A percentile compares a stretch with the other conserved stretches of the same genome.
phyloP scores from a whole-genome alignment of 192 early-diverging fungal genomes.

The Phycomyces nitens region DNA sequence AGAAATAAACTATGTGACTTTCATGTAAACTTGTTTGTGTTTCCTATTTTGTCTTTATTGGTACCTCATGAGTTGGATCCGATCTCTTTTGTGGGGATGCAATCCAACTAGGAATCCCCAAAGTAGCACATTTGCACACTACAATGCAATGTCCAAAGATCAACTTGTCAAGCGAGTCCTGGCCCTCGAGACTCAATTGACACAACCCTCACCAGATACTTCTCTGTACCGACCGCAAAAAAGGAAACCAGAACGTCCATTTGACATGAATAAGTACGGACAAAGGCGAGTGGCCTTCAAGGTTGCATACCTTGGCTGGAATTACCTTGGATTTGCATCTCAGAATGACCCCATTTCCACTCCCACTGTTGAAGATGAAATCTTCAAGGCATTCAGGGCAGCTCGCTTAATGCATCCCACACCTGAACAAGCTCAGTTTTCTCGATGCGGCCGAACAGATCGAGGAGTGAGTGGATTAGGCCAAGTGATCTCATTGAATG shows the following conservation, averaged over 20 bases:
- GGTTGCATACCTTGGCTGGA: conserved; percentile 89
- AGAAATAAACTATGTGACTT: no score
- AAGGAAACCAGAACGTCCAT: conserved; percentile 41
- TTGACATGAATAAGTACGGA: conserved; percentile 77
- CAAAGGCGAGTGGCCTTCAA: conserved; percentile 80
- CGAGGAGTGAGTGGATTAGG: conserved; percentile 89
- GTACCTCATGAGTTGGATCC: background rate
- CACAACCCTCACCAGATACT: background rate
- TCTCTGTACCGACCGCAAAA: background rate
- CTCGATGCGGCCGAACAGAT: conserved; percentile 83
- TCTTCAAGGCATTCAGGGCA: conserved; percentile 78
- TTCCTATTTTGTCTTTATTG: no score
- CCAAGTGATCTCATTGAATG: conserved; percentile 79
- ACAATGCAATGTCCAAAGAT: conserved; percentile 47
- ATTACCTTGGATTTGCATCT: conserved; percentile 81
- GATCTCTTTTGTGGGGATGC: conserved; percentile 1
- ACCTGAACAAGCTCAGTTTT: conserved; percentile 61
- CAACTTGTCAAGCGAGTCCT: conserved; percentile 50
- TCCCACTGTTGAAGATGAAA: conserved; percentile 78
- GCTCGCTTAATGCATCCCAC: conserved; percentile 73
- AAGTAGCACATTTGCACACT: conserved; percentile 23
- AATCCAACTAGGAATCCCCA: background rate
- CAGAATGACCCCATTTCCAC: conserved; percentile 55
- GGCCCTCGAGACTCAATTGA: conserved; percentile 32
- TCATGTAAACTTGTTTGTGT: no score